These are phyloP conservation scores for Chrysanthemum lavandulifolium DNA, from an alignment of 129 eudicot genomes.

Conservation along the genomic window DNA sequence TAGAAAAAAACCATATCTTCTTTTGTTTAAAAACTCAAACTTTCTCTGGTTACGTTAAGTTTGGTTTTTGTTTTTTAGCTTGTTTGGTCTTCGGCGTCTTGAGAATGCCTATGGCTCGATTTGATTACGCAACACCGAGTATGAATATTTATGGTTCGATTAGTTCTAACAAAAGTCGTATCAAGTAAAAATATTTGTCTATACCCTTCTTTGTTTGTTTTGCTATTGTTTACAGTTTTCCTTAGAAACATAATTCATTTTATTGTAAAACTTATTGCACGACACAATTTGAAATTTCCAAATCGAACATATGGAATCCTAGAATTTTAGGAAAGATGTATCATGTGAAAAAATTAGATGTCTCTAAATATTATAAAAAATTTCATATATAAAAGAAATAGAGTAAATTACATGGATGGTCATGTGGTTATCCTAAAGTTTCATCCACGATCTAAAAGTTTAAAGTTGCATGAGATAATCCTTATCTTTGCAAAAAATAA, in stretches of 20 bases:
- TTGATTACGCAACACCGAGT: neutral
- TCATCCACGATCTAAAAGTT: too few relatives aligned
- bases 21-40: too few relatives aligned
- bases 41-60: neutral
- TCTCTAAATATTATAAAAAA: too few relatives aligned
- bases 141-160: neutral
- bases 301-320: neutral
- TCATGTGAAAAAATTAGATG: neutral
- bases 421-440: too few relatives aligned
- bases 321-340: neutral
- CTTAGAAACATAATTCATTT: neutral
- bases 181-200: neutral
- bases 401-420: too few relatives aligned
- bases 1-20: too few relatives aligned
- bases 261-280: neutral
- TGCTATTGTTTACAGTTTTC: neutral
- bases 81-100: neutral
- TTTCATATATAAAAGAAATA: too few relatives aligned
- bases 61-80: neutral
- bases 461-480: too few relatives aligned
- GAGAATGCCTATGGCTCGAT: neutral
- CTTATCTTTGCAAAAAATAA: too few relatives aligned
- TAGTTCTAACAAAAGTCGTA: neutral
- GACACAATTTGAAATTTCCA: neutral
- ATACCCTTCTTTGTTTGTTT: neutral